A percentile compares a stretch with the other conserved stretches of the same genome.
Evolutionary conservation across 768 basidiomycete species (phyloP).

Genomic region (Tephrocybe rancida): DNA sequence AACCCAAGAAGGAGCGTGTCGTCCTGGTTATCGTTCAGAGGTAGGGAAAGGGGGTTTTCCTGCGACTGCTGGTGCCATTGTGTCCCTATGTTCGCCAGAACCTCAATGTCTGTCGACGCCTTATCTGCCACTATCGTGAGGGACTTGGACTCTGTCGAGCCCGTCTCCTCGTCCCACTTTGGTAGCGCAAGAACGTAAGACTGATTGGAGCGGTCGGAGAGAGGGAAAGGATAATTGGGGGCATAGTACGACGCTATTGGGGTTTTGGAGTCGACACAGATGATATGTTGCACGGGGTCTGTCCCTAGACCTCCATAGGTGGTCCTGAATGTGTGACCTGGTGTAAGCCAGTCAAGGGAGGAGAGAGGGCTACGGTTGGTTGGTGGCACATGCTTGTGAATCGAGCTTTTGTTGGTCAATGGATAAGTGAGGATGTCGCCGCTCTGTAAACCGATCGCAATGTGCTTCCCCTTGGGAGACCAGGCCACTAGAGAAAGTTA

Average conservation of each 20-base stretch:
- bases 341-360: slow-evolving; percentile 68
- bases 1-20: slow-evolving; percentile 72
- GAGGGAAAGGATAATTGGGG: slow-evolving; percentile 42
- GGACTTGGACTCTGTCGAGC: slow-evolving; percentile 38
- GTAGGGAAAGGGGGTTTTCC: slow-evolving; percentile 60
- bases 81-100: slow-evolving; percentile 40
- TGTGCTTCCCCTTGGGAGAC: slow-evolving; percentile 87
- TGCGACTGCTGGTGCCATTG: slow-evolving; percentile 53
- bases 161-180: slow-evolving; percentile 47
- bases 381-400: slow-evolving; percentile 65
- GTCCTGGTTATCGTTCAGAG: slow-evolving; percentile 66
- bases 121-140: slow-evolving; percentile 48
- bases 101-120: slow-evolving; percentile 48
- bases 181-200: slow-evolving; percentile 40
- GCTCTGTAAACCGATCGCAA: slow-evolving; percentile 71
- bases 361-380: slow-evolving; percentile 49
- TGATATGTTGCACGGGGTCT: slow-evolving; percentile 44
- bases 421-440: slow-evolving; percentile 75
- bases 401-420: slow-evolving; percentile 51
- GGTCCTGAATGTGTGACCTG: slow-evolving; percentile 67
- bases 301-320: slow-evolving; percentile 51
- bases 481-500: slow-evolving; percentile 60
- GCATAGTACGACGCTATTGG: slow-evolving; percentile 39
- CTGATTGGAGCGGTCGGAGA: slow-evolving; percentile 38
- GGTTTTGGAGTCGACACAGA: slow-evolving; percentile 44